These are phyloP conservation scores for Cercospora sp. DNA, from an alignment of 2,329 filamentous ascomycete genomes.

Conservation along the genomic window DNA sequence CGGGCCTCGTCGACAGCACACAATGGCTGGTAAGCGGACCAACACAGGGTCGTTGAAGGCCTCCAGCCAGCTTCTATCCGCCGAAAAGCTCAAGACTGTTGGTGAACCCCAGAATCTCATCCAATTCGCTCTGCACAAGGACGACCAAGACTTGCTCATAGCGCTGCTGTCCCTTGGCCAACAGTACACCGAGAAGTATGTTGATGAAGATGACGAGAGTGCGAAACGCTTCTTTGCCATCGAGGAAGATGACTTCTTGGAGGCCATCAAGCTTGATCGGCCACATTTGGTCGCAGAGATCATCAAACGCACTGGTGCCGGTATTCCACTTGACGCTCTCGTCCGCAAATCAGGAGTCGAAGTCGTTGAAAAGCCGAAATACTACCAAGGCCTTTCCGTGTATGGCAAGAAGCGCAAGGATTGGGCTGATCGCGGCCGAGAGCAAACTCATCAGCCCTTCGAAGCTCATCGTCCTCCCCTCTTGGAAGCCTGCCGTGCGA, in stretches of 20 bases:
- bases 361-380: conserved; percentile 61
- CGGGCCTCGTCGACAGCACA: conserved; percentile 19
- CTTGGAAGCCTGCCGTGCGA: conserved; percentile 57
- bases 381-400: conserved; percentile 75
- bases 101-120: conserved; percentile 30
- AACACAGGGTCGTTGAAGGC: conserved; percentile 24
- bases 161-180: conserved; percentile 59
- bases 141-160: conserved; percentile 57
- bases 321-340: conserved; percentile 67
- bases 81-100: conserved; percentile 18
- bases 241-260: conserved; percentile 37
- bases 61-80: conserved; percentile 16
- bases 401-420: conserved; percentile 72
- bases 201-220: conserved; percentile 20
- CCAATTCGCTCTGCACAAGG: conserved; percentile 42
- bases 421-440: conserved; percentile 67
- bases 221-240: conserved; percentile 30
- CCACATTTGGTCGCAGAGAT: conserved; percentile 61
- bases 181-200: conserved; percentile 43
- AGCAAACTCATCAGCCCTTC: conserved; percentile 19
- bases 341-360: conserved; percentile 66
- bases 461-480: conserved; percentile 56
- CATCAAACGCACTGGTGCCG: conserved; percentile 66
- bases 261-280: conserved; percentile 51
- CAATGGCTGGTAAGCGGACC: conserved; percentile 23